phyloP scores from a whole-genome alignment of 306 rosid genomes.

The Argentina anserina region DNA sequence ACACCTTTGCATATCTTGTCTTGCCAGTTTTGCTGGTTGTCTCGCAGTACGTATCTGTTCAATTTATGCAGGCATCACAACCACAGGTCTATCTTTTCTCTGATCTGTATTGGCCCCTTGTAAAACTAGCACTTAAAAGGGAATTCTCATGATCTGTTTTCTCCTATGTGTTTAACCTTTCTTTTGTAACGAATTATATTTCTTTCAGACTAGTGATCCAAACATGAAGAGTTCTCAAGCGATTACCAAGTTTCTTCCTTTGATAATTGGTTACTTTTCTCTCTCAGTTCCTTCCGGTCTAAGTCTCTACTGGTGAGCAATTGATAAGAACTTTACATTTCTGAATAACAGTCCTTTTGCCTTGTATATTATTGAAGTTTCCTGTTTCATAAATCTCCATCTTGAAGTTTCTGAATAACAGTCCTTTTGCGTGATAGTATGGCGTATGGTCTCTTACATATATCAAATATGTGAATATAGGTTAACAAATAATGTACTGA shows the following conservation, averaged over 20 bases:
- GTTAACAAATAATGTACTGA: constrained; percentile 90
- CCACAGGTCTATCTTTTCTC: constrained; percentile 71
- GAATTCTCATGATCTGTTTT: neutral
- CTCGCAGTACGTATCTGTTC: constrained; percentile 91
- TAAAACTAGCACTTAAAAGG: constrained; percentile 9
- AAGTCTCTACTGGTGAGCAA: constrained; percentile 92
- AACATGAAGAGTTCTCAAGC: constrained; percentile 87
- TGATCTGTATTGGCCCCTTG: constrained; percentile 9
- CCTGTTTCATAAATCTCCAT: neutral
- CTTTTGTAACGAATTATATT: constrained; percentile 6
- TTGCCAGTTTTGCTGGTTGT: constrained; percentile 76
- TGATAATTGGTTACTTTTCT: constrained; percentile 93
- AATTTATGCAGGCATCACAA: constrained; percentile 93
- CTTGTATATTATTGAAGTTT: neutral
- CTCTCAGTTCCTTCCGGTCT: constrained; percentile 99
- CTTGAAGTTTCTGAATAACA: neutral
- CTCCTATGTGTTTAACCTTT: neutral
- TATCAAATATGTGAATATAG: constrained; percentile 39
- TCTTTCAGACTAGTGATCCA: constrained; percentile 74
- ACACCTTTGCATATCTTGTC: constrained; percentile 93
- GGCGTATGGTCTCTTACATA: constrained; percentile 21
- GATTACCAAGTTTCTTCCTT: constrained; percentile 76
- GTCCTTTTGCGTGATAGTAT: constrained; percentile 2
- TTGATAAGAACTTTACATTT: constrained; percentile 16
- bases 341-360: neutral